A percentile compares a stretch with the other conserved stretches of the same genome.
phyloP scores from a whole-genome alignment of 768 basidiomycete genomes.

The Lentinula guzmanii region DNA sequence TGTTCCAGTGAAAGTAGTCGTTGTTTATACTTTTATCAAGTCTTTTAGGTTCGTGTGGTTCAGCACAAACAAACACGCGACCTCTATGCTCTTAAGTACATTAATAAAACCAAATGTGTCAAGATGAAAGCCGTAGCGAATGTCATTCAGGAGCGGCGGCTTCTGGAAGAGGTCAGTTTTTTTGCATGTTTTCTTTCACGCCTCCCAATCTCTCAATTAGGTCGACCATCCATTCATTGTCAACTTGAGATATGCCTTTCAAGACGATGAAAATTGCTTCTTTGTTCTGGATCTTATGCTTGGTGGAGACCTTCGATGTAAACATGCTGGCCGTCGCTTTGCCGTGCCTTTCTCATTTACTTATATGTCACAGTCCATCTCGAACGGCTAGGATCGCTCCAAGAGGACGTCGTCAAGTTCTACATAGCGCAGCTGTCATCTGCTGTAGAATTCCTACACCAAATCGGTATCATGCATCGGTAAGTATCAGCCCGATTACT shows the following conservation, averaged over 20 bases:
- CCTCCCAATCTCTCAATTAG: constrained; percentile 32
- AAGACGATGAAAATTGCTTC: constrained; percentile 98
- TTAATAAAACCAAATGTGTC: constrained; percentile 96
- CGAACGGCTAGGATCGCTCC: constrained; percentile 69
- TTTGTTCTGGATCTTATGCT: constrained; percentile 98
- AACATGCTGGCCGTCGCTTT: constrained; percentile 20
- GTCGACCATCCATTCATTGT: constrained; percentile 95
- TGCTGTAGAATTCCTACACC: constrained; percentile 85
- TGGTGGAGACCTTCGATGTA: constrained; percentile 91
- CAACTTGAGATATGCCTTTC: constrained; percentile 93
- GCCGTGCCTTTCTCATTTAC: constrained; percentile 6
- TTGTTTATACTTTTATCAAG: background rate
- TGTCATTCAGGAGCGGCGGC: constrained; percentile 90
- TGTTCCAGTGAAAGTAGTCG: constrained; percentile 10
- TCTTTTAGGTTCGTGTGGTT: constrained; percentile 86
- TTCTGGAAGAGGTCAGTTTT: constrained; percentile 83
- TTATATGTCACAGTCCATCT: constrained; percentile 63
- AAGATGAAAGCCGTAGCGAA: constrained; percentile 99
- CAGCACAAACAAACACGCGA: constrained; percentile 99
- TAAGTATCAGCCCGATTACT: constrained; percentile 30
- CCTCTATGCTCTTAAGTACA: constrained; percentile 97
- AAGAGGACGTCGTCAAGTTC: constrained; percentile 78
- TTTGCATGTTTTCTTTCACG: constrained; percentile 9
- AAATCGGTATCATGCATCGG: constrained; percentile 95
- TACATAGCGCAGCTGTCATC: constrained; percentile 89